Conservation (phyloP, 2,329 filamentous ascomycete genomes). For the Dothideomycetidae sp. region DNA sequence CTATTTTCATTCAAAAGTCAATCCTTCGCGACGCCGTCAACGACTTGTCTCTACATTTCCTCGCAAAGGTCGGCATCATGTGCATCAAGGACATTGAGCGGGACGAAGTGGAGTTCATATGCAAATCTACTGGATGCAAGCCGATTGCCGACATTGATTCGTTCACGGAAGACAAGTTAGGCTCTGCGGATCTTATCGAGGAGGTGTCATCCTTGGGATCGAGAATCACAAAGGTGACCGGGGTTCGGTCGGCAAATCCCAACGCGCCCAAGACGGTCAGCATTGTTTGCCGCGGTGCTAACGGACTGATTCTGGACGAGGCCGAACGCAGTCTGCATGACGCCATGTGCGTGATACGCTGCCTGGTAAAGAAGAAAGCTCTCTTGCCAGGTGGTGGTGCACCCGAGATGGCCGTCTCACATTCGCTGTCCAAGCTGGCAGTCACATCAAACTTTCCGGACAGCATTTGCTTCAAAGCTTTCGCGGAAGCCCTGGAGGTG, state of each 20-base stretch:
- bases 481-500: conserved; percentile 93
- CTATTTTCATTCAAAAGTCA: conserved; percentile 94
- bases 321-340: conserved; percentile 95
- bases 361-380: conserved; percentile 98
- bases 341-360: conserved; percentile 92
- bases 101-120: conserved; percentile 97
- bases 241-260: conserved; percentile 54
- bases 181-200: conserved; percentile 83
- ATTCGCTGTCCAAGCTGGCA: conserved; percentile 67
- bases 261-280: conserved; percentile 69
- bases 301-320: conserved; percentile 87
- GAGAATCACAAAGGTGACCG: conserved; percentile 87
- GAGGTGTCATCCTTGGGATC: conserved; percentile 78
- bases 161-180: conserved; percentile 96
- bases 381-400: conserved; percentile 93
- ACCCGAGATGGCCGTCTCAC: conserved; percentile 90
- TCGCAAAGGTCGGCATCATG: conserved; percentile 91
- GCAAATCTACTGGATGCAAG: conserved; percentile 98
- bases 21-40: conserved; percentile 96
- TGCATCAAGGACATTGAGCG: conserved; percentile 96
- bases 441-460: conserved; percentile 81
- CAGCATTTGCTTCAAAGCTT: conserved; percentile 97
- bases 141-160: conserved; percentile 97
- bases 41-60: conserved; percentile 91
- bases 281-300: conserved; percentile 86